These are phyloP conservation scores for Colletotrichum zoysiae DNA, from an alignment of 2,329 filamentous ascomycete species.

Conservation along the genomic window DNA sequence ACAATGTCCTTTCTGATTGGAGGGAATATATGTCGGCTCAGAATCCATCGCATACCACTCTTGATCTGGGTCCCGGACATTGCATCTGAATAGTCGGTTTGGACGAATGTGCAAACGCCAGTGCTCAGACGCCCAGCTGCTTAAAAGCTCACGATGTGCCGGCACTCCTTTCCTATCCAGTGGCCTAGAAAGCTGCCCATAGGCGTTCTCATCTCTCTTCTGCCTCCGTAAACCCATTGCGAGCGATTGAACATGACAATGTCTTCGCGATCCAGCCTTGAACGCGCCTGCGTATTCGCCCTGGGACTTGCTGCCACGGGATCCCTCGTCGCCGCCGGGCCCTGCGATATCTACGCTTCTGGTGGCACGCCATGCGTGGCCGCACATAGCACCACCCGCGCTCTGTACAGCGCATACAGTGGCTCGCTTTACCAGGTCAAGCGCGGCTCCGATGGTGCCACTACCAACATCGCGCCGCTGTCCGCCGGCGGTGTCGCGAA, in stretches of 20 bases:
- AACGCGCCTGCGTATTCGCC: constrained; percentile 35
- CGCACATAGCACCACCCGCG: constrained; percentile 74
- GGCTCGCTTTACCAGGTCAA: constrained; percentile 71
- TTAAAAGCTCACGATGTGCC: background rate
- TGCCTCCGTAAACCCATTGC: background rate
- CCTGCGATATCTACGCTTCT: constrained; percentile 71
- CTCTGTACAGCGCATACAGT: constrained; percentile 66
- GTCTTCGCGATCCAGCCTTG: constrained; percentile 21
- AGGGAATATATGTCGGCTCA: constrained; percentile 2
- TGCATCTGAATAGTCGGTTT: background rate
- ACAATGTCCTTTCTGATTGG: constrained; percentile 10
- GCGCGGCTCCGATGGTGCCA: constrained; percentile 64
- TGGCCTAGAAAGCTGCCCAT: no score
- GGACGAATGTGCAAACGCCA: background rate
- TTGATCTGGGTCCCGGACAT: background rate
- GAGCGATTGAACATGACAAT: background rate
- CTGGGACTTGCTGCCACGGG: constrained; percentile 52
- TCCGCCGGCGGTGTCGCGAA: constrained; percentile 73
- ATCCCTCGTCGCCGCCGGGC: constrained; percentile 63
- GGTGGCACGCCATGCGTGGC: constrained; percentile 73
- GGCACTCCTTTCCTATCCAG: no score
- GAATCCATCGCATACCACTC: background rate
- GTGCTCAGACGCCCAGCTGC: background rate
- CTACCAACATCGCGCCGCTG: constrained; percentile 62
- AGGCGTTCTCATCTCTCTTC: background rate